Conservation (phyloP, 495 filamentous ascomycete species). For the Penicillium steckii region DNA sequence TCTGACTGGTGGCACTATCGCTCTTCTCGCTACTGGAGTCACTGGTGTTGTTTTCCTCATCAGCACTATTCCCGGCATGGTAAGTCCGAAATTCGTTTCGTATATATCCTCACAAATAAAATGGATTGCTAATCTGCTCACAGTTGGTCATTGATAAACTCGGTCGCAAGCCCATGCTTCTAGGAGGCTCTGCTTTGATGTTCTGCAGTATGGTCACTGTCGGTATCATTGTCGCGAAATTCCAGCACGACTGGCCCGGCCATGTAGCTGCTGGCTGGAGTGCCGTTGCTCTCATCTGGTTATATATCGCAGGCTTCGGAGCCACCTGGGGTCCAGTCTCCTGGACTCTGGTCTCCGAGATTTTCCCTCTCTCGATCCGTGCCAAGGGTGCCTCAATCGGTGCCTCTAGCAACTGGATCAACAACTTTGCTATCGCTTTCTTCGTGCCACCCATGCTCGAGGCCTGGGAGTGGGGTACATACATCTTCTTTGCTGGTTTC, state of each 20-base stretch:
- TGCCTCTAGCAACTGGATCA: constrained; percentile 48
- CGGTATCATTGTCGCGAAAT: constrained; percentile 44
- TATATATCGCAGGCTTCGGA: constrained; percentile 55
- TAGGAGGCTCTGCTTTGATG: constrained; percentile 57
- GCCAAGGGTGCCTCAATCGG: constrained; percentile 43
- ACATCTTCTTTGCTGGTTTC: constrained; percentile 42
- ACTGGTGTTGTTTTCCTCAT: constrained; percentile 71
- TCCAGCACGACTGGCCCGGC: constrained; percentile 30
- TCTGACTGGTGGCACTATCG: constrained; percentile 75
- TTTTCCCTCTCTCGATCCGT: constrained; percentile 46
- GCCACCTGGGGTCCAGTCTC: constrained; percentile 55
- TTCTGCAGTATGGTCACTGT: constrained; percentile 45
- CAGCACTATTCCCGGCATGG: constrained; percentile 67
- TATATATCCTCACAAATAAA: constrained; percentile 23
- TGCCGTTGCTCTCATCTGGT: constrained; percentile 38
- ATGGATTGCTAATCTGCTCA: constrained; percentile 46
- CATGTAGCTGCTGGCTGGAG: constrained; percentile 43
- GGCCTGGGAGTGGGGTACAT: constrained; percentile 47
- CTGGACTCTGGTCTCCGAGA: constrained; percentile 34
- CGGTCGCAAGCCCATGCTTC: constrained; percentile 72
- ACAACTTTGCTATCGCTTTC: constrained; percentile 48
- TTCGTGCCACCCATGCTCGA: constrained; percentile 49
- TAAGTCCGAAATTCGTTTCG: no score
- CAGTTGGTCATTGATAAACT: constrained; percentile 67
- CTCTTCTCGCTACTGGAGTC: constrained; percentile 61